Conservation (phyloP, 441 rosid genomes). For the Raphanus hybrid region DNA sequence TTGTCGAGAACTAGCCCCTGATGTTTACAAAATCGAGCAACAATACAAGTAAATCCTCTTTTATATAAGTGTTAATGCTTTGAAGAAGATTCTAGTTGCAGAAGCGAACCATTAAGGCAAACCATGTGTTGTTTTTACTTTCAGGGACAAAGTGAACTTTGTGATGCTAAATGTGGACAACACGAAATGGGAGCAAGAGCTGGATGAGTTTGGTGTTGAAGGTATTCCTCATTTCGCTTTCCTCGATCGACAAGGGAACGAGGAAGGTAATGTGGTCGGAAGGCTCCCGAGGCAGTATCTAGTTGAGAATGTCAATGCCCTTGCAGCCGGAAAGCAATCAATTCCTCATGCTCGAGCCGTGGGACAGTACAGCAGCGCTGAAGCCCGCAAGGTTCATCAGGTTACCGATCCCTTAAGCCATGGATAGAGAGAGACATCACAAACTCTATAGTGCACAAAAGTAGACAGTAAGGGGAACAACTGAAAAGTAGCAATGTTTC, state of each 20-base stretch:
- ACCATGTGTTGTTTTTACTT: conserved; percentile 5
- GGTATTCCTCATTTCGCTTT: conserved; percentile 95
- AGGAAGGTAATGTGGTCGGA: conserved; percentile 94
- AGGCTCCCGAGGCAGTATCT: conserved; percentile 79
- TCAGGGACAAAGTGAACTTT: conserved; percentile 87
- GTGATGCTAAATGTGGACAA: conserved; percentile 97
- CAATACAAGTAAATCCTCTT: conserved; percentile 68
- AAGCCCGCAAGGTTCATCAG: conserved; percentile 70
- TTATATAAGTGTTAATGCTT: background rate
- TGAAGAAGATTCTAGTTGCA: conserved; percentile 12
- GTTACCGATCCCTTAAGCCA: conserved; percentile 91
- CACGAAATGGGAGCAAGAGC: conserved; percentile 96
- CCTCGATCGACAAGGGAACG: conserved; percentile 81
- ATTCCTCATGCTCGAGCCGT: conserved; percentile 87
- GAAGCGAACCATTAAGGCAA: background rate
- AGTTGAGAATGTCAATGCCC: conserved; percentile 82
- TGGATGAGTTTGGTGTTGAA: conserved; percentile 94
- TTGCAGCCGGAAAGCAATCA: conserved; percentile 69
- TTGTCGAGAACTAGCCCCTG: conserved; percentile 95
- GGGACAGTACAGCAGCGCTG: conserved; percentile 82
- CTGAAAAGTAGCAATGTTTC: background rate
- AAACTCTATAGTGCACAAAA: conserved; percentile 21
- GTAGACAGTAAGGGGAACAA: background rate
- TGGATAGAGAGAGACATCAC: conserved; percentile 51
- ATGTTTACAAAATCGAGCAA: conserved; percentile 90